Percentiles rank a stretch among this genome's conserved stretches.
phyloP scores from a whole-genome alignment of 768 basidiomycete genomes.

The Russula dissimulans region DNA sequence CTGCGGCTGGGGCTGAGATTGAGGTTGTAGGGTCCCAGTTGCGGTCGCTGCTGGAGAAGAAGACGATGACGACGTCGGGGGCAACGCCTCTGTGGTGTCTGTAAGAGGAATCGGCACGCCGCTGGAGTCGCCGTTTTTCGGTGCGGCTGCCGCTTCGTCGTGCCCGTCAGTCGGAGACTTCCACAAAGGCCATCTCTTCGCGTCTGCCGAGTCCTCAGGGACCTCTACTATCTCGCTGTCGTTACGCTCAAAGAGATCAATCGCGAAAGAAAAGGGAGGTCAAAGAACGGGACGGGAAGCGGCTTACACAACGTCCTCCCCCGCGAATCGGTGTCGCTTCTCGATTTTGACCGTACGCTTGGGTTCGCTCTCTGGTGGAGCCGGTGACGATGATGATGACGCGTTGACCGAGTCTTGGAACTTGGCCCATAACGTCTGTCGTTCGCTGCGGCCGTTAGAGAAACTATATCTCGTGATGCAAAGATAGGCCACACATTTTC shows the following conservation, averaged over 20 bases:
- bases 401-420: slow-evolving; percentile 56
- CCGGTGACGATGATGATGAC: slow-evolving; percentile 3
- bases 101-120: neutral
- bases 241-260: slow-evolving; percentile 9
- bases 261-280: neutral
- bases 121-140: neutral
- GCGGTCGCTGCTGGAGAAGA: slow-evolving; percentile 7
- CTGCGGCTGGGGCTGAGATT: no score
- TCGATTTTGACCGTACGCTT: slow-evolving; percentile 53
- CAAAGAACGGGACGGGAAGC: neutral
- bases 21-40: neutral
- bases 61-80: neutral
- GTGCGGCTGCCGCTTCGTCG: slow-evolving; percentile 6
- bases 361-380: slow-evolving; percentile 19
- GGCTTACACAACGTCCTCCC: slow-evolving; percentile 63
- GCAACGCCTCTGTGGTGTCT: neutral
- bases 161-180: slow-evolving; percentile 19
- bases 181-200: slow-evolving; percentile 65
- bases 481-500: slow-evolving; percentile 25
- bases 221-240: slow-evolving; percentile 68
- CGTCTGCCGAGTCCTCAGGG: slow-evolving; percentile 61
- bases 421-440: slow-evolving; percentile 54
- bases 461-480: neutral
- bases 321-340: slow-evolving; percentile 66
- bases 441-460: slow-evolving; percentile 33